Conservation (phyloP, 2,329 filamentous ascomycete genomes). For the Neonectria neomacrospora region DNA sequence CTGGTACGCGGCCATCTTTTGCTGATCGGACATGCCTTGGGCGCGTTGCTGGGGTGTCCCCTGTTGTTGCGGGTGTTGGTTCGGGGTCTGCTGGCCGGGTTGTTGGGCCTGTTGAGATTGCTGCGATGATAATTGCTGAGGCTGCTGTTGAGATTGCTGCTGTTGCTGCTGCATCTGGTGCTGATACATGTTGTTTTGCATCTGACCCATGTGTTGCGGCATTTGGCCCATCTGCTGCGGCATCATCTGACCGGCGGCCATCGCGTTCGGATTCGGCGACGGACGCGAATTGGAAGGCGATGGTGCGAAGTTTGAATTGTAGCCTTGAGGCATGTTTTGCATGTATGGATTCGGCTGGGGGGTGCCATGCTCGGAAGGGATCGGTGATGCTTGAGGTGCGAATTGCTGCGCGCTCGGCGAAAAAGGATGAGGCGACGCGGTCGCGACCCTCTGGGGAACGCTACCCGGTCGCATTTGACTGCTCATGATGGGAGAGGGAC, state of each 20-base stretch:
- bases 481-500: slow-evolving; percentile 91
- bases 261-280: slow-evolving; percentile 64
- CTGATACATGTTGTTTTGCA: slow-evolving; percentile 55
- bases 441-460: slow-evolving; percentile 84
- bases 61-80: slow-evolving; percentile 44
- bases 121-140: slow-evolving; percentile 62
- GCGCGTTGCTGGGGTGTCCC: slow-evolving; percentile 52
- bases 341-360: slow-evolving; percentile 79
- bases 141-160: slow-evolving; percentile 52
- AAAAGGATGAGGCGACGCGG: slow-evolving; percentile 91
- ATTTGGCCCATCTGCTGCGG: slow-evolving; percentile 62
- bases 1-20: slow-evolving; percentile 81
- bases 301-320: slow-evolving; percentile 68
- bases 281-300: slow-evolving; percentile 66
- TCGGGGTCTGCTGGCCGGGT: slow-evolving; percentile 29
- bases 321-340: slow-evolving; percentile 68
- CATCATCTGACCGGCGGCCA: slow-evolving; percentile 65
- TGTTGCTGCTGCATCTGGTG: slow-evolving; percentile 57
- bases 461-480: slow-evolving; percentile 79
- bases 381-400: slow-evolving; percentile 77
- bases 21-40: slow-evolving; percentile 67
- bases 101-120: slow-evolving; percentile 47
- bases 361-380: slow-evolving; percentile 80
- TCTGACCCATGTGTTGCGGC: slow-evolving; percentile 60
- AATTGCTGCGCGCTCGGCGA: slow-evolving; percentile 81